Conservation (phyloP, 2,329 filamentous ascomycete species). For the Colletotrichum paranaense region DNA sequence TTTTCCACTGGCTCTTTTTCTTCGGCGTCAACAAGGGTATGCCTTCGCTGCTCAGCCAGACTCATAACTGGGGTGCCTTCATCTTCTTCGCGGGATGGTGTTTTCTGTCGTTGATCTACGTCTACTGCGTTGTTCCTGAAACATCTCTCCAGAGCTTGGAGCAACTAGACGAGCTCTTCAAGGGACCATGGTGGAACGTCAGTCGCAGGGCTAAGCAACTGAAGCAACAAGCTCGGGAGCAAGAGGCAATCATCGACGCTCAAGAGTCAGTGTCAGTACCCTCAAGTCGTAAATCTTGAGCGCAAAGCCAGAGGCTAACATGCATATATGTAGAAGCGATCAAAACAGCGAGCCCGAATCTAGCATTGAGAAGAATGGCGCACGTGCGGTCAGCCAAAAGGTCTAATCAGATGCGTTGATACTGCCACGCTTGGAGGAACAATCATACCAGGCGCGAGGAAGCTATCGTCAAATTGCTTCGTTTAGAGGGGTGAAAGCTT, state of each 20-base stretch:
- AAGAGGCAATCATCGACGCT: neutral
- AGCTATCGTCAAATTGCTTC: neutral
- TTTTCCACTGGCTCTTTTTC: constrained; percentile 56
- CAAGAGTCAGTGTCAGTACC: neutral
- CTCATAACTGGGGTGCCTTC: constrained; percentile 55
- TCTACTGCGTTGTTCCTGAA: constrained; percentile 53
- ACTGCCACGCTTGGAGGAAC: neutral
- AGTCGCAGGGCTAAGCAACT: neutral
- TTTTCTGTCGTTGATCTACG: constrained; percentile 49
- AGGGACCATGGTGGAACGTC: neutral
- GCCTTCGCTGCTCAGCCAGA: constrained; percentile 47
- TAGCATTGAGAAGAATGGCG: neutral
- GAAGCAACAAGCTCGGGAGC: neutral
- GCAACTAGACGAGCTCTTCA: neutral
- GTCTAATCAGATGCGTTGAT: neutral
- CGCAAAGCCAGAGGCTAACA: neutral
- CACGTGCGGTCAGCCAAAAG: neutral
- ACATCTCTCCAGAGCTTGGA: constrained; percentile 32
- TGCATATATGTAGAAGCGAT: neutral
- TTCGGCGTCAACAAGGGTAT: constrained; percentile 49
- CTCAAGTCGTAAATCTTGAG: neutral
- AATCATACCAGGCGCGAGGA: neutral
- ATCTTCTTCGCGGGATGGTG: constrained; percentile 55
- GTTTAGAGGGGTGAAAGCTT: neutral
- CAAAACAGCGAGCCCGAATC: neutral